Evolutionary conservation across 2,329 filamentous ascomycete genomes (phyloP), one percentile per base, ranked within the genome.

Genomic region (Colletotrichum echinochloae): DNA sequence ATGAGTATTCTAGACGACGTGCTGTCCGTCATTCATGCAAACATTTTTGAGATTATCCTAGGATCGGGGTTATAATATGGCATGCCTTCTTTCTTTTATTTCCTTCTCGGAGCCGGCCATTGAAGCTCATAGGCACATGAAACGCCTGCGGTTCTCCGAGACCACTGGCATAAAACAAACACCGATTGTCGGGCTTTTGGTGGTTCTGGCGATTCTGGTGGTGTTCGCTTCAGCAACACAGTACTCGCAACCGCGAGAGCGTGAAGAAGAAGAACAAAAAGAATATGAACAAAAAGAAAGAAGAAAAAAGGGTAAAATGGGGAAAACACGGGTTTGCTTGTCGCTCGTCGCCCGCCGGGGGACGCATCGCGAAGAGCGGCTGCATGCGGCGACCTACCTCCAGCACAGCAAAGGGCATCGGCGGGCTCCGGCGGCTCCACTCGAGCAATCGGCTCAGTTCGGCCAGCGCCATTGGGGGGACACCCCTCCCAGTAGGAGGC

Each of bases 371-470:
- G n/a, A 44, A 35, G 46, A 63, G 64, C 64, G 68, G 64, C 68
- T 71, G 68, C 51, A 60, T 61, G 67, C 67, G 67, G 67, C 67
- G 67, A 37, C n/a, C 33, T 70, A 51, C 67, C 56, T 64, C 33
- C 44, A 57, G 65, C 46, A 33, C 56, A 46, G 54, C 51, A 55
- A 74, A 64, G 77, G 77, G 74, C 54, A 72, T 78, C 77, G 77
- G 77, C 77, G 77, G 77, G 73, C 75, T 79, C 77, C 77, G 77
- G 74, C 71, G 64, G 65, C 44, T 71, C 68, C 72, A 68, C 65
- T 60, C 64, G 23, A 72, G 67, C 65, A 49, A 65, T 57, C 68
- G 71, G 68, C 28, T 35, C 71, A 72, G 61, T 68, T 63, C 65
- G 65, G 65, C 62, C 55, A 62, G 61, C 46, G 44, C 26, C 37